Conservation (phyloP, 192 early-diverging fungal species). For the Coemansia brasiliensis region DNA sequence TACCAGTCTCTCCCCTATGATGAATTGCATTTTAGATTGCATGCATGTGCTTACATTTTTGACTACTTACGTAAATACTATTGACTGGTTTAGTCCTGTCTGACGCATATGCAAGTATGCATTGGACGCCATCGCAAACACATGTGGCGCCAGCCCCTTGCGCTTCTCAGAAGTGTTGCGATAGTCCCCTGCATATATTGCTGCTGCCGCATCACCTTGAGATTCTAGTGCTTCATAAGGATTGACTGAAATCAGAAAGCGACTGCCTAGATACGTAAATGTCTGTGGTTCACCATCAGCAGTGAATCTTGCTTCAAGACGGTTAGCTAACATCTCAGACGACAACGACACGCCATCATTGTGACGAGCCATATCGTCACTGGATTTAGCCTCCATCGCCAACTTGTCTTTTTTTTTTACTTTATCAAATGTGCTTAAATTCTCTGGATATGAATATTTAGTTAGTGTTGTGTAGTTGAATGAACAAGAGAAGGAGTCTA, state of each 20-base stretch:
- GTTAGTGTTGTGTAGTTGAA: no score
- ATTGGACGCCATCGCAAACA: slow-evolving; percentile 79
- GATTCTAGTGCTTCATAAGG: slow-evolving; percentile 62
- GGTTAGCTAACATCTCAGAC: slow-evolving; percentile 43
- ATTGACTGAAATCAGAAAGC: slow-evolving; percentile 71
- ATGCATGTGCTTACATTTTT: no score
- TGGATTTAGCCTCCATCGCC: slow-evolving; percentile 39
- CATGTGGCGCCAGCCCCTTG: slow-evolving; percentile 67
- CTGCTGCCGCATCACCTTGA: slow-evolving; percentile 61
- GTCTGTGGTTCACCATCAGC: slow-evolving; percentile 51
- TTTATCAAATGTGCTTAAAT: no score
- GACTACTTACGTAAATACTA: slow-evolving; percentile 77
- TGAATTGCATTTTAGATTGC: background rate
- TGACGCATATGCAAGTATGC: slow-evolving; percentile 88
- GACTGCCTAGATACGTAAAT: slow-evolving; percentile 69
- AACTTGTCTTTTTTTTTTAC: background rate
- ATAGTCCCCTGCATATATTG: slow-evolving; percentile 74
- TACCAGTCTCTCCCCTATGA: slow-evolving; percentile 80
- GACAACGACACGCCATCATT: slow-evolving; percentile 52
- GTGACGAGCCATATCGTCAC: slow-evolving; percentile 48
- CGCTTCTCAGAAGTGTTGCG: slow-evolving; percentile 61
- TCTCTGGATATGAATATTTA: no score
- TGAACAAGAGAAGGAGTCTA: no score
- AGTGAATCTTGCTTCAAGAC: slow-evolving; percentile 55
- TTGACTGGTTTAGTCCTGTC: slow-evolving; percentile 84